A percentile compares a stretch with the other conserved stretches of the same genome.
These are phyloP conservation scores for Nemania bipapillata DNA, from an alignment of 2,329 filamentous ascomycete genomes.

Conservation along the genomic window DNA sequence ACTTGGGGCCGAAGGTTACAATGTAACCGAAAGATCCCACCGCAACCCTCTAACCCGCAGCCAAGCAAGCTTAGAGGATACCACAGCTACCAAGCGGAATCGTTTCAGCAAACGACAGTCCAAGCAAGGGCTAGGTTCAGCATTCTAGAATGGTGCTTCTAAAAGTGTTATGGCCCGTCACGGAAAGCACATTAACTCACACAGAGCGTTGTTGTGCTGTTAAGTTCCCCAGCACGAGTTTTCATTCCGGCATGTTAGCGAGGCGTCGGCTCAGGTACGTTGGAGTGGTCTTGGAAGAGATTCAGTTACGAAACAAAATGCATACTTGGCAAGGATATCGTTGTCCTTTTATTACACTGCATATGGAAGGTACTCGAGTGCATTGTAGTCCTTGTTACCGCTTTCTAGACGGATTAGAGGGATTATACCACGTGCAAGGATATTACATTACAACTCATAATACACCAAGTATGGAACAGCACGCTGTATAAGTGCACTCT, in stretches of 20 bases:
- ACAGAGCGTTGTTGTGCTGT: constrained; percentile 37
- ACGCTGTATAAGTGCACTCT: constrained; percentile 14
- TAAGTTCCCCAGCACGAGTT: constrained; percentile 39
- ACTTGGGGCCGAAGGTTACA: constrained; percentile 67
- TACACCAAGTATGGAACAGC: constrained; percentile 16
- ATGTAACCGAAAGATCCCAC: constrained; percentile 62
- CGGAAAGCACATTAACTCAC: constrained; percentile 31
- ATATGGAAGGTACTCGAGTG: constrained; percentile 35
- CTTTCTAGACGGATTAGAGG: constrained; percentile 48
- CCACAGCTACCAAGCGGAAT: constrained; percentile 64
- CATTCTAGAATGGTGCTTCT: constrained; percentile 67
- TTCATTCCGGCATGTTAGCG: constrained; percentile 51
- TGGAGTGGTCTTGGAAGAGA: constrained; percentile 47
- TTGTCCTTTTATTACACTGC: constrained; percentile 32
- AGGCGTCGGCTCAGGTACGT: constrained; percentile 51
- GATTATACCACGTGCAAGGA: constrained; percentile 36
- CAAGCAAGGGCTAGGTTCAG: constrained; percentile 90
- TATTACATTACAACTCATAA: constrained; percentile 31
- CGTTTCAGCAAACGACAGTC: constrained; percentile 92
- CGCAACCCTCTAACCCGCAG: constrained; percentile 70
- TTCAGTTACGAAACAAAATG: constrained; percentile 46
- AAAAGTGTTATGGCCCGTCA: constrained; percentile 31
- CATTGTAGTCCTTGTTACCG: constrained; percentile 36
- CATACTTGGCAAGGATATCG: constrained; percentile 45
- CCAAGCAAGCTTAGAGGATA: constrained; percentile 66